These are phyloP conservation scores for Plasmopara muralis DNA, from an alignment of 352 stramenopile species.

Conservation along the genomic window DNA sequence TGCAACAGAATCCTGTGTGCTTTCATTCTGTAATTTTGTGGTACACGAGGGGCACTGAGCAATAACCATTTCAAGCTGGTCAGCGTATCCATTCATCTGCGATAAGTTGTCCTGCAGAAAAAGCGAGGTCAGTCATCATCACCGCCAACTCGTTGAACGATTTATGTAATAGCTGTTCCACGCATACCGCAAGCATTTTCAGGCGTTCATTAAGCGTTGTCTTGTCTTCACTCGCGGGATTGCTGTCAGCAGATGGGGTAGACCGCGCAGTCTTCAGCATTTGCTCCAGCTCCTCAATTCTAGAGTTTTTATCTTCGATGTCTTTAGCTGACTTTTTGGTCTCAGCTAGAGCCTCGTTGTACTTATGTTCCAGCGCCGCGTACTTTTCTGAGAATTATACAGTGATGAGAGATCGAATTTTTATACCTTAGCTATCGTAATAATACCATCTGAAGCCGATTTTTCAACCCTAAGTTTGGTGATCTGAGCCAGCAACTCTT, in stretches of 20 bases:
- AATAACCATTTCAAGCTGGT: constrained; percentile 74
- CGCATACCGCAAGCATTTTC: constrained; percentile 59
- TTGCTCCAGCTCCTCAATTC: constrained; percentile 35
- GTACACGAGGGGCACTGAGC: constrained; percentile 60
- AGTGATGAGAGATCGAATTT: background rate
- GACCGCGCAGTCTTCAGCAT: constrained; percentile 19
- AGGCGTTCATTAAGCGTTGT: constrained; percentile 30
- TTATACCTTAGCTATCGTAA: background rate
- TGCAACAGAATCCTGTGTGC: constrained; percentile 37
- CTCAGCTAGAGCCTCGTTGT: constrained; percentile 8
- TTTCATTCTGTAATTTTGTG: constrained; percentile 62
- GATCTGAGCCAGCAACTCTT: constrained; percentile 14
- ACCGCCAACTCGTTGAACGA: constrained; percentile 1
- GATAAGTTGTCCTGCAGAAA: constrained; percentile 54
- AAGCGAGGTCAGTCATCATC: background rate
- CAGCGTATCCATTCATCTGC: constrained; percentile 74
- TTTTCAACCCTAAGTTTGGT: constrained; percentile 14
- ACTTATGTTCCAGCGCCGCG: constrained; percentile 18
- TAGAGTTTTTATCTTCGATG: constrained; percentile 24
- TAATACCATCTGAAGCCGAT: constrained; percentile 18
- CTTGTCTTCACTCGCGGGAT: constrained; percentile 6
- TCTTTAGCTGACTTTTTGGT: constrained; percentile 9
- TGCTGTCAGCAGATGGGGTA: constrained; percentile 1
- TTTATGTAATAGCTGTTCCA: background rate
- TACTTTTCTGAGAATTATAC: constrained; percentile 26